phyloP scores from a whole-genome alignment of 164 flowering plant species.

The Annona squamosa region DNA sequence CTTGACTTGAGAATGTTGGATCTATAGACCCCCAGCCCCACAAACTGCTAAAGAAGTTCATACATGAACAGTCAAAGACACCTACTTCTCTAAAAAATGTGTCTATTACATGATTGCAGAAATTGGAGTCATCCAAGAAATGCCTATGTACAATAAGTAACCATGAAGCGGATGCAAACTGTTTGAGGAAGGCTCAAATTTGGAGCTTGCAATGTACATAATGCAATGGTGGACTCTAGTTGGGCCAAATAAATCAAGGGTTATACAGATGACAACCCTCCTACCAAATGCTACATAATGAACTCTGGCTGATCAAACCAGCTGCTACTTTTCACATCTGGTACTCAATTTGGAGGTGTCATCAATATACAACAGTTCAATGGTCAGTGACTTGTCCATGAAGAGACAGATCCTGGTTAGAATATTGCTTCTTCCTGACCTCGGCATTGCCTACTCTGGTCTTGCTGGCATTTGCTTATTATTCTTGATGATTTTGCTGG shows the following conservation, averaged over 20 bases:
- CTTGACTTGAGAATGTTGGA: too few species aligned
- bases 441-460: slow-evolving; percentile 16
- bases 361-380: slow-evolving; percentile 4
- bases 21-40: too few species aligned
- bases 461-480: slow-evolving; percentile 16
- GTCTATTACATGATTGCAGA: too few species aligned
- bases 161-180: not conserved
- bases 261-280: not conserved
- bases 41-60: too few species aligned
- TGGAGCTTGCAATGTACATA: not conserved
- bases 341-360: not conserved
- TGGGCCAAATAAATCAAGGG: too few species aligned
- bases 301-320: not conserved
- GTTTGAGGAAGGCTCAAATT: not conserved
- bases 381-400: not conserved
- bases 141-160: too few species aligned
- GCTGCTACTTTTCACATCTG: not conserved
- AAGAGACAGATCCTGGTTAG: slow-evolving; percentile 7
- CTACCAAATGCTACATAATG: not conserved
- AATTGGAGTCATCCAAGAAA: too few species aligned
- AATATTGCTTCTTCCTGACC: not conserved
- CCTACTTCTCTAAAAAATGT: too few species aligned
- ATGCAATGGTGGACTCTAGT: not conserved
- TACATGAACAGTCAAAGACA: too few species aligned
- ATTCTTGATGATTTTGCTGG: slow-evolving; percentile 35